Base-by-base conservation (phyloP, 208 protist genomes). In the Naegleria gruberi region DNA sequence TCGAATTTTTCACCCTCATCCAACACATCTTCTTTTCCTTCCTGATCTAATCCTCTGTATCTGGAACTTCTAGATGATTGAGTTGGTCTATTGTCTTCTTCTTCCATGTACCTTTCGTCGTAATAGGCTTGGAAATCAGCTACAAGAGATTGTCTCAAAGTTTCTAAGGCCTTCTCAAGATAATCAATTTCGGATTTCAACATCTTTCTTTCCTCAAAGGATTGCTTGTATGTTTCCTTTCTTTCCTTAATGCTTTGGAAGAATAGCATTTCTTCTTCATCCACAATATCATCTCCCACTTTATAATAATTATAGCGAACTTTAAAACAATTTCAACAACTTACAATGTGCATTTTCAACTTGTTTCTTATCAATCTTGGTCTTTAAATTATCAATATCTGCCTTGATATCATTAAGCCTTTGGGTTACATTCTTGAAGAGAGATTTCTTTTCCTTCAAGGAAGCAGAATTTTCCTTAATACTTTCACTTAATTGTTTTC, bases 111-210 rank as follows among this genome's bases (percentile, higher is more conserved):
- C 15, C 30, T 65, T 10, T 65, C 51, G 51, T 65, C 81, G 90
- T 94, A 93, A 93, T 93, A 96, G 44, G 91, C 88, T 23, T 95
- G 81, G 90, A 97, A 97, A 89, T 93, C 92, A 26, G 86, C 89
- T 87, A 97, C 88, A 43, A 97, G 91, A n/a, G 91, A 90, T 84
- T 92, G 89, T 55, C 92, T 90, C 5, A 88, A 77, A 55, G 89
- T 91, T 73, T 95, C 88, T 40, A 93, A 77, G 43, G 90, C 91
- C 43, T 92, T 92, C 40, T 91, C 65, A 37, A 93, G 55, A 47
- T 87, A 65, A 40, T 92, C 91, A 7, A 84, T 89, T 41, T 95
- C 94, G 19, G 82, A 85, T 47, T 91, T 90, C 26, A 90, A 89
- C 43, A 89, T 82, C 41, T 83, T 91, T 12, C 94, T 26, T 12